These are phyloP conservation scores for Fonsecaea multimorphosa DNA, from an alignment of 2,329 filamentous ascomycete genomes.

Conservation along the genomic window DNA sequence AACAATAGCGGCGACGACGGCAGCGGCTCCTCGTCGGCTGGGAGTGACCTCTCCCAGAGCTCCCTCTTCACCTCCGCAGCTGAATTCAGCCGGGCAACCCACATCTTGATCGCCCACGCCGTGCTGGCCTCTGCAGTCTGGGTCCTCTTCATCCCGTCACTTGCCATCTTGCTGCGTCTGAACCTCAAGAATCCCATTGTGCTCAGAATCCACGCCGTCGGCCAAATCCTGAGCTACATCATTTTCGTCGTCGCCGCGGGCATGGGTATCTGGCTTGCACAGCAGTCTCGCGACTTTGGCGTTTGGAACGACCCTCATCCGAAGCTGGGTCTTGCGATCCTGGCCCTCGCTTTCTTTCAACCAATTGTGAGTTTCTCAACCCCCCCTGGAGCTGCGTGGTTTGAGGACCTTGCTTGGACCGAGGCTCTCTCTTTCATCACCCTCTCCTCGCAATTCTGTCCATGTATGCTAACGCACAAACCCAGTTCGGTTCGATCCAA, in stretches of 20 bases:
- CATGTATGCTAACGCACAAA: constrained; percentile 3
- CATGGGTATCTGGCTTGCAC: constrained; percentile 42
- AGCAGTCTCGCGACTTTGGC: constrained; percentile 34
- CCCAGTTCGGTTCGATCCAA: constrained; percentile 40
- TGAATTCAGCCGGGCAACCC: constrained; percentile 25
- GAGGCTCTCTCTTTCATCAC: not conserved
- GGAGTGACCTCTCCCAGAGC: constrained; percentile 8
- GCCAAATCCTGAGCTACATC: constrained; percentile 41
- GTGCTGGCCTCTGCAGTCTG: constrained; percentile 42
- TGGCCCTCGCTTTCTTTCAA: constrained; percentile 42
- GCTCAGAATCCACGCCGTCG: constrained; percentile 40
- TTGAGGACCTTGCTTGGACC: not conserved
- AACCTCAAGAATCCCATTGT: constrained; percentile 36
- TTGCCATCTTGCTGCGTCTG: constrained; percentile 40
- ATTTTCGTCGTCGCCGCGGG: constrained; percentile 43
- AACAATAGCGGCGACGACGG: constrained; percentile 17
- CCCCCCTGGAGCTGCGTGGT: not conserved
- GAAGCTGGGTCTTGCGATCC: constrained; percentile 42
- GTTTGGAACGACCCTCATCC: constrained; percentile 42
- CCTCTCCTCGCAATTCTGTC: not conserved
- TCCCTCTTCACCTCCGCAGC: constrained; percentile 22
- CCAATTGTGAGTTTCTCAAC: constrained; percentile 37
- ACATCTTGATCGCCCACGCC: constrained; percentile 40
- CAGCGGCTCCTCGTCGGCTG: constrained; percentile 18
- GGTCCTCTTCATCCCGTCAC: constrained; percentile 41